Conservation (phyloP, 768 basidiomycete genomes). For the Infundibulicybe gibba region DNA sequence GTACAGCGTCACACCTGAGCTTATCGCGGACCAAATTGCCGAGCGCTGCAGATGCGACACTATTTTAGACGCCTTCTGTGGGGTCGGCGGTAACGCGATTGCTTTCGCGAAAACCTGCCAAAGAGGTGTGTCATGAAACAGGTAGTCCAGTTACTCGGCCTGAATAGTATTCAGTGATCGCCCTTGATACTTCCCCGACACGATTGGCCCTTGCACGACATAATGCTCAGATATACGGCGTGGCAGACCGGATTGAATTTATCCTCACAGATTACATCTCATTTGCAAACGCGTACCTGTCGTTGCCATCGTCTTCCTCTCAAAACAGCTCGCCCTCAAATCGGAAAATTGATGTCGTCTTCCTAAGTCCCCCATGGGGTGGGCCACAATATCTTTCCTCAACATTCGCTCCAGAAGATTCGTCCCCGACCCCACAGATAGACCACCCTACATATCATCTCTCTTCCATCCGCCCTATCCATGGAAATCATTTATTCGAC, state of each 20-base stretch:
- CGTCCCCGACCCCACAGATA: constrained; percentile 9
- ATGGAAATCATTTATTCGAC: constrained; percentile 77
- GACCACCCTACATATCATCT: constrained; percentile 63
- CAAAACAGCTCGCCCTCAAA: constrained; percentile 4
- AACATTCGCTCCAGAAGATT: constrained; percentile 7
- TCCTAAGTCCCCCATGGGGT: constrained; percentile 96
- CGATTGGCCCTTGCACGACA: constrained; percentile 90
- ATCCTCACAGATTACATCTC: constrained; percentile 81
- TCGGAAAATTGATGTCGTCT: constrained; percentile 81
- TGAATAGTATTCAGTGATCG: constrained; percentile 64
- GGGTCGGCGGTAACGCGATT: constrained; percentile 96
- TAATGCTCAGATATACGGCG: constrained; percentile 92
- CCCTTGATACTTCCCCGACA: constrained; percentile 80
- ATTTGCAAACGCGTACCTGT: constrained; percentile 59
- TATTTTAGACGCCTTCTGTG: constrained; percentile 93
- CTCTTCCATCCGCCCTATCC: constrained; percentile 70
- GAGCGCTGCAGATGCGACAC: constrained; percentile 85
- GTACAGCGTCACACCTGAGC: constrained; percentile 95
- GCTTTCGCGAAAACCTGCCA: constrained; percentile 97
- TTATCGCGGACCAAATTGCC: constrained; percentile 89
- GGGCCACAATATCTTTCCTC: constrained; percentile 68
- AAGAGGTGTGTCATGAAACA: constrained; percentile 55
- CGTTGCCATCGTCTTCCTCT: constrained; percentile 20
- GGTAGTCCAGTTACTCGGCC: neutral
- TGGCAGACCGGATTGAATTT: constrained; percentile 94